Conservation (phyloP, 1,284 basidiomycete genomes). For the Rhodotorula sp. region DNA sequence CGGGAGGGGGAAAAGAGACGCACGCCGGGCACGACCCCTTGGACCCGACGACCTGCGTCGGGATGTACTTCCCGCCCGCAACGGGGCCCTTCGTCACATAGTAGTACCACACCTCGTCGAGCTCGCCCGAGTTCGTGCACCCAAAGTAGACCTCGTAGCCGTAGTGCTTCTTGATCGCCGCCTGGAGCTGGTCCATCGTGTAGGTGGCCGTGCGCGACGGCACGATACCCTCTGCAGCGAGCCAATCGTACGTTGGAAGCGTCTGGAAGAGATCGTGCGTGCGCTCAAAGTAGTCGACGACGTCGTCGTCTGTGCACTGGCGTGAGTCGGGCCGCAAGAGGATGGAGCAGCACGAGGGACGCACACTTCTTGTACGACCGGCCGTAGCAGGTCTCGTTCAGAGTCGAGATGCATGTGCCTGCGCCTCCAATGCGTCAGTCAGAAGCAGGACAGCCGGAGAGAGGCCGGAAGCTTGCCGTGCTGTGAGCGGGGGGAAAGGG, state of each 20-base stretch:
- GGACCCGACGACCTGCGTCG: conserved; percentile 52
- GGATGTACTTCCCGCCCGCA: conserved; percentile 65
- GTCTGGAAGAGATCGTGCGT: conserved; percentile 66
- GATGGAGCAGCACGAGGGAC: neutral
- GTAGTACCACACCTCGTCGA: conserved; percentile 66
- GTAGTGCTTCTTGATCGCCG: conserved; percentile 59
- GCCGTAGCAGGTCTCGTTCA: conserved; percentile 59
- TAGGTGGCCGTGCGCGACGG: conserved; percentile 64
- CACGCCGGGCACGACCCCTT: conserved; percentile 9
- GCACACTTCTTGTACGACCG: conserved; percentile 55
- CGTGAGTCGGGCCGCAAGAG: neutral
- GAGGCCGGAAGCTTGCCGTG: no score
- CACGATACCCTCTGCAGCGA: conserved; percentile 68
- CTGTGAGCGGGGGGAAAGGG: no score
- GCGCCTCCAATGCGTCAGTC: fast-evolving
- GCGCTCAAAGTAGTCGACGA: conserved; percentile 70
- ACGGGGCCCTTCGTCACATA: conserved; percentile 64
- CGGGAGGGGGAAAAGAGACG: neutral
- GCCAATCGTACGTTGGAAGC: conserved; percentile 71
- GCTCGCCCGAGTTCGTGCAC: conserved; percentile 56
- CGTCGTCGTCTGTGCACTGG: conserved; percentile 52
- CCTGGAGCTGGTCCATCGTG: conserved; percentile 61
- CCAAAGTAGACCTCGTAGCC: conserved; percentile 40
- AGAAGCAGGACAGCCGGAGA: neutral
- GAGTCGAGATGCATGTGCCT: conserved; percentile 65